phyloP scores from a whole-genome alignment of 2,329 filamentous ascomycete genomes.

The Curvularia lunata region DNA sequence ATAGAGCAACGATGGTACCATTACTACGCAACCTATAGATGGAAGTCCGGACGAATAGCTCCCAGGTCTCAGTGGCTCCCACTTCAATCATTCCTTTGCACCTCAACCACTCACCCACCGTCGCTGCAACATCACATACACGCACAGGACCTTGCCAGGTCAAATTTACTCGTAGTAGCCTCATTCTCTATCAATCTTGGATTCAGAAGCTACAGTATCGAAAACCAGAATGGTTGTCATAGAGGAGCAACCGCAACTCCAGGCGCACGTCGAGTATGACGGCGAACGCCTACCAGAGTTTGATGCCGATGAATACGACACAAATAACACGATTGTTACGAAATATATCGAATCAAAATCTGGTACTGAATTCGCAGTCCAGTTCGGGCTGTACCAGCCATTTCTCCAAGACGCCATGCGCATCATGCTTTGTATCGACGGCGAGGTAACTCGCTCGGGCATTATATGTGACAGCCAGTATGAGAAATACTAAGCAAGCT shows the following conservation, averaged over 20 bases:
- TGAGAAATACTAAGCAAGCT: background rate
- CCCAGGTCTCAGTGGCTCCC: background rate
- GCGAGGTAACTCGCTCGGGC: no score
- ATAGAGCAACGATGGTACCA: background rate
- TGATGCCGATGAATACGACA: constrained; percentile 25
- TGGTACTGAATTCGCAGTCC: constrained; percentile 29
- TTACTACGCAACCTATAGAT: background rate
- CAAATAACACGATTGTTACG: constrained; percentile 7
- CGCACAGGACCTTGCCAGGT: background rate
- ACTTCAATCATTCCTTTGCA: background rate
- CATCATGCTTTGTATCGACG: background rate
- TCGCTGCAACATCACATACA: background rate
- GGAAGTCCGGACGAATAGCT: background rate
- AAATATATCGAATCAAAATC: constrained; percentile 45
- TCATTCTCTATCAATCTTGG: background rate
- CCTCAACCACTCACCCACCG: background rate
- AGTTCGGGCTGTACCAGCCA: constrained; percentile 9
- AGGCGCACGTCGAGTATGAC: constrained; percentile 28
- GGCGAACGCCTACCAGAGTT: constrained; percentile 33
- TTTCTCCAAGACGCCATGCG: background rate
- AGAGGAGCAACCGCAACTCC: constrained; percentile 16
- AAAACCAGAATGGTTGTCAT: constrained; percentile 30
- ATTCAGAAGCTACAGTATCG: background rate
- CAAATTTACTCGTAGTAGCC: background rate
- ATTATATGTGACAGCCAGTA: background rate